A percentile compares a stretch with the other conserved stretches of the same genome.
Evolutionary conservation across 352 stramenopile genomes (phyloP).

Genomic region (Aphanomyces cochlioides): DNA sequence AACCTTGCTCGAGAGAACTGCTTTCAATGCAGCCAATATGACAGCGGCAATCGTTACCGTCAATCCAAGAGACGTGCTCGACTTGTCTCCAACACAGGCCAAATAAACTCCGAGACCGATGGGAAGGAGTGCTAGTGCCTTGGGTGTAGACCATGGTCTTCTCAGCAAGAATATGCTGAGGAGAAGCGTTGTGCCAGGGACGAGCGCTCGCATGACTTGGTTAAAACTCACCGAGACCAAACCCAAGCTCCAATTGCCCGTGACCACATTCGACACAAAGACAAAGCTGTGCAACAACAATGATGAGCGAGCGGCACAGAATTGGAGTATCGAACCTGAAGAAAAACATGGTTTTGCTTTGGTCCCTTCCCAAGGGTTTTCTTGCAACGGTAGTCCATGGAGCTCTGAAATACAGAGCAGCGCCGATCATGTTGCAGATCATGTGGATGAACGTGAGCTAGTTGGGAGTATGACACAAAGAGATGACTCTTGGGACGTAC

Average conservation of each 20-base stretch:
- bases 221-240: conserved; percentile 95
- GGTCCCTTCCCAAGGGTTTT: conserved; percentile 54
- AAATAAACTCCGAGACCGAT: conserved; percentile 83
- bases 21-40: conserved; percentile 89
- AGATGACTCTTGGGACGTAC: conserved; percentile 2
- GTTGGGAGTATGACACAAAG: conserved; percentile 1
- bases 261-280: conserved; percentile 94
- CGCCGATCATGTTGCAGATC: conserved; percentile 88
- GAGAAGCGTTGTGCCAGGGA: conserved; percentile 72
- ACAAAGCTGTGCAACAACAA: conserved; percentile 75
- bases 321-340: conserved; percentile 37
- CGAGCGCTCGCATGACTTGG: conserved; percentile 88
- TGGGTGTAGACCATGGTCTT: conserved; percentile 69
- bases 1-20: conserved; percentile 85
- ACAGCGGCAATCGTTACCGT: conserved; percentile 87
- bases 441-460: conserved; percentile 92
- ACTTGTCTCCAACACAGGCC: conserved; percentile 85
- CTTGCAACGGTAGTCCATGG: conserved; percentile 57
- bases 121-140: conserved; percentile 71
- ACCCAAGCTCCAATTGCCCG: conserved; percentile 89
- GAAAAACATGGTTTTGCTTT: conserved; percentile 79
- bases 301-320: conserved; percentile 3
- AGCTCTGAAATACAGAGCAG: conserved; percentile 67
- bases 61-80: conserved; percentile 81
- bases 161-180: conserved; percentile 77